Evolutionary conservation across 108 stramenopile genomes (phyloP), one percentile per base, ranked within the genome.

Genomic region (Nannochloropsis gaditana): DNA sequence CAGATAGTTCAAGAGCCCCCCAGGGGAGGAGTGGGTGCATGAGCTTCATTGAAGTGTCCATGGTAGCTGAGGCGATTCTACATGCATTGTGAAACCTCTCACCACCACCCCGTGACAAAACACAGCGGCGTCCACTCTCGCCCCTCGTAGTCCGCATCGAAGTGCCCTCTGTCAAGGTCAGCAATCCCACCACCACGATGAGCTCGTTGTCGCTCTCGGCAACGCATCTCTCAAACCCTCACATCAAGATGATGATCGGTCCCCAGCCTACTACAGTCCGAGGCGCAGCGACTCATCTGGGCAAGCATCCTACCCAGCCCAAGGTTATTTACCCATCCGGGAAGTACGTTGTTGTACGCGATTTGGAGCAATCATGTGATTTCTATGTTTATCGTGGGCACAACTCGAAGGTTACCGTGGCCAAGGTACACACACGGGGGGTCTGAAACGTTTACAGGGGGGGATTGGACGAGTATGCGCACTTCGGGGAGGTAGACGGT

Each of bases 311-410:
- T 5, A 86, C 80, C 84, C 84, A 89, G 83, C 73, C 88, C 44
- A 90, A 89, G 44, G 43, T 92, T 11, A 88, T 92, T 87, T 92
- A 92, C 87, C 83, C 89, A 43, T 85, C 59, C 47, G 89, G 90
- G 9, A 92, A 91, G 82, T 91, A 79, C 80, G 87, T 92, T 45
- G 82, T 92, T 5, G 90, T 92, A 8, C 83, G 91, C 31, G 90
- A 88, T 50, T 79, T 89, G 19, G 79, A 21, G 41, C 79, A 92
- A 42, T 84, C 91, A 9, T 19, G 73, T 0, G 86, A 90, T 85
- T 83, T 89, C 79, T 94, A 97, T 86, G 93, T 96, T 21, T 98
- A 98, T 87, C 94, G 97, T 17, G 96, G 96, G 41, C 97, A 98
- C 88, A 91, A 91, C 45, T 91, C 93, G 9, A 90, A 87, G 5